Evolutionary conservation across 2,329 filamentous ascomycete genomes (phyloP).

Genomic region (Xylaria arbuscula): DNA sequence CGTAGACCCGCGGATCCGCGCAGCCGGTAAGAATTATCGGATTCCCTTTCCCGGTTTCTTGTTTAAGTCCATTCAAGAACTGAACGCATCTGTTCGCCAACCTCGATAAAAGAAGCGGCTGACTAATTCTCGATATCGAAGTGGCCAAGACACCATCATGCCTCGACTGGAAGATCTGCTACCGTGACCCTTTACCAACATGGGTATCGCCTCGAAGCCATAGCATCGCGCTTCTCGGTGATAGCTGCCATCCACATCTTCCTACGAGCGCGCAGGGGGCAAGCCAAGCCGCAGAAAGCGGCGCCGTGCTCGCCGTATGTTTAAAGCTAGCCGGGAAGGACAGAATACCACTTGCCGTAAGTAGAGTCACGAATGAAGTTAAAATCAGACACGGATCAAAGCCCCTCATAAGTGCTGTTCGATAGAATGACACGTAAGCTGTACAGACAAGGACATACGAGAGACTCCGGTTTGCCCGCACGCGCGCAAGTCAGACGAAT

Average conservation of each 20-base stretch:
- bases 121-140: conserved; percentile 5
- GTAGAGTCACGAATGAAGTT: conserved; percentile 25
- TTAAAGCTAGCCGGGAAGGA: conserved; percentile 56
- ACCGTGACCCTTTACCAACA: conserved; percentile 62
- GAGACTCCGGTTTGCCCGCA: conserved; percentile 56
- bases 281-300: conserved; percentile 65
- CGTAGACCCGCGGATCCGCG: conserved; percentile 59
- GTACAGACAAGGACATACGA: conserved; percentile 56
- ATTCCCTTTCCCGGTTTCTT: background rate
- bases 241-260: conserved; percentile 65
- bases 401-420: background rate
- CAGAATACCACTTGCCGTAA: conserved; percentile 54
- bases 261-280: conserved; percentile 65
- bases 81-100: background rate
- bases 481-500: conserved; percentile 56
- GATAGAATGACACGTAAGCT: conserved; percentile 6
- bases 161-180: conserved; percentile 67
- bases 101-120: background rate
- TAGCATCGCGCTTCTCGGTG: conserved; percentile 62
- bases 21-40: conserved; percentile 47
- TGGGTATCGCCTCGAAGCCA: conserved; percentile 62
- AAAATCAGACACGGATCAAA: background rate
- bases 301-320: conserved; percentile 58
- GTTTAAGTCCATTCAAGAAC: background rate
- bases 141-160: conserved; percentile 58